Percentiles rank a stretch among this genome's conserved stretches.
phyloP scores from a whole-genome alignment of 805 yeast genomes.

The Torulaspora delbrueckii region DNA sequence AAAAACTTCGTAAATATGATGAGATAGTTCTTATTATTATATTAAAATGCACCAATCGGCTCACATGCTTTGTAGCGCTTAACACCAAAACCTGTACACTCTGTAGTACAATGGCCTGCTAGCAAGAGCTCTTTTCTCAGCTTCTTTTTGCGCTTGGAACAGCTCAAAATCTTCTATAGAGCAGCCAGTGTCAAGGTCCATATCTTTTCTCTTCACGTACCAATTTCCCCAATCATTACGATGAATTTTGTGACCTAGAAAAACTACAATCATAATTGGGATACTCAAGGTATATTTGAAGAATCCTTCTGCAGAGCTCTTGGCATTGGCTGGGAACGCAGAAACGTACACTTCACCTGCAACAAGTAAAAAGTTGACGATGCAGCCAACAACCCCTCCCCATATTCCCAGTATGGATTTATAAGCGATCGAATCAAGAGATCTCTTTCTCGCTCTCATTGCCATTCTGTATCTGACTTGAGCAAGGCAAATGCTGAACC shows the following conservation, averaged over 20 bases:
- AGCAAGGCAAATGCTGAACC: slow-evolving; percentile 69
- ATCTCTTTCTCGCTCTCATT: slow-evolving; percentile 48
- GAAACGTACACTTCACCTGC: slow-evolving; percentile 72
- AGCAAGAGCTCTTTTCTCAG: slow-evolving; percentile 31
- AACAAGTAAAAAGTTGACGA: slow-evolving; percentile 49
- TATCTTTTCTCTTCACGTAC: slow-evolving; percentile 40
- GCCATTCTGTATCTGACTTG: slow-evolving; percentile 67
- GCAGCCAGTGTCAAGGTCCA: slow-evolving; percentile 56
- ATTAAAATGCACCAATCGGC: too few relatives aligned
- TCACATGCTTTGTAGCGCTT: not conserved
- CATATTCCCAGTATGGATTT: slow-evolving; percentile 53
- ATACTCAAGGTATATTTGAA: slow-evolving; percentile 50
- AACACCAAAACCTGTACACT: slow-evolving; percentile 37
- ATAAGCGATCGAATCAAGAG: slow-evolving; percentile 52
- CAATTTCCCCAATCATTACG: slow-evolving; percentile 31
- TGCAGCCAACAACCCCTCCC: slow-evolving; percentile 54
- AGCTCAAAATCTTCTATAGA: slow-evolving; percentile 45
- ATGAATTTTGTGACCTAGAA: slow-evolving; percentile 44
- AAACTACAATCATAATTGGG: slow-evolving; percentile 43
- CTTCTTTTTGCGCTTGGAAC: slow-evolving; percentile 38
- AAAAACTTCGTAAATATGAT: too few relatives aligned
- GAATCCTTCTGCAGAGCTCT: slow-evolving; percentile 39
- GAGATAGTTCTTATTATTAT: too few relatives aligned
- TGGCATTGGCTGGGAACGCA: slow-evolving; percentile 50
- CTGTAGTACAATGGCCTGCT: slow-evolving; percentile 34